Conservation (phyloP, 768 basidiomycete genomes). For the Boletus barrowsii region DNA sequence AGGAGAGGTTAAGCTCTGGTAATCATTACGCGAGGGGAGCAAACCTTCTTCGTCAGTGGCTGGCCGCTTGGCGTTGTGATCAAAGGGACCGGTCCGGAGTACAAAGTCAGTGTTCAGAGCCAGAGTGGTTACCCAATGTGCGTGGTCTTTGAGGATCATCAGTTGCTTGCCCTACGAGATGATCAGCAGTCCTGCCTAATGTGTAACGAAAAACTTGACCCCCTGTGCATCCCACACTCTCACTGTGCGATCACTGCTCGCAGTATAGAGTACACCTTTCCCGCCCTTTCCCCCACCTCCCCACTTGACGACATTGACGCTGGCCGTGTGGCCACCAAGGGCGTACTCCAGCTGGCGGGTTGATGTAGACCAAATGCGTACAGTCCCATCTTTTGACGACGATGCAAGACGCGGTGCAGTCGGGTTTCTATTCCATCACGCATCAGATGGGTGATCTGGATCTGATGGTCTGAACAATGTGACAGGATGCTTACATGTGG, state of each 20-base stretch:
- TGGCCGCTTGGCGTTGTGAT: constrained; percentile 79
- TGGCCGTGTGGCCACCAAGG: constrained; percentile 90
- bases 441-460: constrained; percentile 4
- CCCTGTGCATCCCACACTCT: constrained; percentile 89
- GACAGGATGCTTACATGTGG: constrained; percentile 61
- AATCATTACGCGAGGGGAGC: constrained; percentile 5
- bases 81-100: constrained; percentile 91
- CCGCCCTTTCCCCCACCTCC: constrained; percentile 74
- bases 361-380: constrained; percentile 86
- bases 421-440: constrained; percentile 54
- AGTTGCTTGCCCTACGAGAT: constrained; percentile 71
- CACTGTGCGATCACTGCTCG: constrained; percentile 91
- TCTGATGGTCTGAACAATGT: not conserved
- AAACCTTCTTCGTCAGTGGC: constrained; percentile 79
- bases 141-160: constrained; percentile 88
- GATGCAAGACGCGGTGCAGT: constrained; percentile 83
- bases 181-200: constrained; percentile 1
- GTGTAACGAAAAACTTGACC: constrained; percentile 39
- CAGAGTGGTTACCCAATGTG: constrained; percentile 98
- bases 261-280: constrained; percentile 85
- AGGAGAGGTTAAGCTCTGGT: not conserved
- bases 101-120: constrained; percentile 95
- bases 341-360: constrained; percentile 75
- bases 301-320: constrained; percentile 95
- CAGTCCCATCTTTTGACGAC: constrained; percentile 93